Conservation (phyloP, 78 protist genomes). For the Anaeramoeba ignava region DNA sequence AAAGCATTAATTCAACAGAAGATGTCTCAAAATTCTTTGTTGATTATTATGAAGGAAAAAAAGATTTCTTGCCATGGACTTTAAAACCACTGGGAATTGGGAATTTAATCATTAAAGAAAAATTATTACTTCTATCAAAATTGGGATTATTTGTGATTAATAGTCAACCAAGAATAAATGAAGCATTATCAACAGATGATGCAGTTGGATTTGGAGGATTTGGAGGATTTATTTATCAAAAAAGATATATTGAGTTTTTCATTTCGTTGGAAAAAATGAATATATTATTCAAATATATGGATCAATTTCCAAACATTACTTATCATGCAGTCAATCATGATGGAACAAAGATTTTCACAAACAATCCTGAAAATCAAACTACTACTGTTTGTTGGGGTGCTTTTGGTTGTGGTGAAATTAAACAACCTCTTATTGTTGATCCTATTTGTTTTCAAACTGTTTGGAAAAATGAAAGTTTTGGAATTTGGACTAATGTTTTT, state of each 20-base stretch:
- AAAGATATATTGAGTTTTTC: conserved; percentile 81
- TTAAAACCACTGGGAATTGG: conserved; percentile 55
- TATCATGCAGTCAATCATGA: conserved; percentile 52
- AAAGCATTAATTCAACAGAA: conserved; percentile 4
- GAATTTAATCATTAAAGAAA: conserved; percentile 20
- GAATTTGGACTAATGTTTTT: conserved; percentile 61
- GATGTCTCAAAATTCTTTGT: conserved; percentile 46
- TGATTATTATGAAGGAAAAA: conserved; percentile 17
- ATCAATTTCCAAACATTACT: conserved; percentile 36
- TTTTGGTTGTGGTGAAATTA: conserved; percentile 75
- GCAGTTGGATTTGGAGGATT: conserved; percentile 84
- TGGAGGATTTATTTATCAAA: conserved; percentile 82
- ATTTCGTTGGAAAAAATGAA: conserved; percentile 26
- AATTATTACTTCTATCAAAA: conserved; percentile 40
- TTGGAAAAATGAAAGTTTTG: conserved; percentile 78
- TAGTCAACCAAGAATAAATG: conserved; percentile 84
- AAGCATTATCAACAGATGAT: conserved; percentile 47
- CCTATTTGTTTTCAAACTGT: too few relatives aligned
- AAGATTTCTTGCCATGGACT: conserved; percentile 42
- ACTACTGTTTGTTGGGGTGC: conserved; percentile 90
- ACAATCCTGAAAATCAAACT: conserved; percentile 2
- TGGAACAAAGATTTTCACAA: too few relatives aligned
- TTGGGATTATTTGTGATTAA: conserved; percentile 77
- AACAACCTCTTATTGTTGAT: conserved; percentile 88
- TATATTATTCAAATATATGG: not conserved